Percentiles rank a stretch among this genome's conserved stretches.
These are phyloP conservation scores for Pontederia crassipes DNA, from an alignment of 176 grass and related monocot species.

Conservation along the genomic window DNA sequence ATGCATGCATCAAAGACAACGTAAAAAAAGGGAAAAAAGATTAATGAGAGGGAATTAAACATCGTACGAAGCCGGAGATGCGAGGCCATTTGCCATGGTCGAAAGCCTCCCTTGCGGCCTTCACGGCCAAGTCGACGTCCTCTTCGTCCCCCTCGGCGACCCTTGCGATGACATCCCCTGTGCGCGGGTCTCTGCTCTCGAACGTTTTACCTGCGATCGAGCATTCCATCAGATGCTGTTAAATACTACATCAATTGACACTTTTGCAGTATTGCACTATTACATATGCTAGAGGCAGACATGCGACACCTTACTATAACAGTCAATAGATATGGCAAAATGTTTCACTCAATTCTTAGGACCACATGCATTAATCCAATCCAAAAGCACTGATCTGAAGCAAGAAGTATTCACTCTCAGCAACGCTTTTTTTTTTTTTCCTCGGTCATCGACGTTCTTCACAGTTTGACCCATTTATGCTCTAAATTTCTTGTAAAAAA, in stretches of 20 bases:
- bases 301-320: too few species aligned
- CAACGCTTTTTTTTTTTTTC: too few species aligned
- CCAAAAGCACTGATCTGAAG: too few species aligned
- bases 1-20: too few species aligned
- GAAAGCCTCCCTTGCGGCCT: constrained; percentile 68
- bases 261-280: neutral
- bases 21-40: neutral
- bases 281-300: too few species aligned
- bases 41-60: neutral
- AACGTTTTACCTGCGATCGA: constrained; percentile 42
- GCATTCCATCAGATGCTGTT: neutral
- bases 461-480: too few species aligned
- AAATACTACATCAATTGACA: neutral
- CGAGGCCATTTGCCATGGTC: constrained; percentile 79
- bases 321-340: too few species aligned
- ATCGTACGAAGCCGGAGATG: constrained; percentile 77
- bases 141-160: constrained; percentile 51
- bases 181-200: constrained; percentile 61
- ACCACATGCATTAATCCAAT: too few species aligned
- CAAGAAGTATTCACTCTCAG: too few species aligned
- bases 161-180: constrained; percentile 48
- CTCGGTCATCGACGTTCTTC: too few species aligned
- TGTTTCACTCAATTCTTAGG: too few species aligned
- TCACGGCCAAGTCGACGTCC: constrained; percentile 64
- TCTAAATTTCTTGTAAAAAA: too few species aligned